Base-by-base conservation (phyloP, 2,329 filamentous ascomycete species). In the Xylaria sp. region DNA sequence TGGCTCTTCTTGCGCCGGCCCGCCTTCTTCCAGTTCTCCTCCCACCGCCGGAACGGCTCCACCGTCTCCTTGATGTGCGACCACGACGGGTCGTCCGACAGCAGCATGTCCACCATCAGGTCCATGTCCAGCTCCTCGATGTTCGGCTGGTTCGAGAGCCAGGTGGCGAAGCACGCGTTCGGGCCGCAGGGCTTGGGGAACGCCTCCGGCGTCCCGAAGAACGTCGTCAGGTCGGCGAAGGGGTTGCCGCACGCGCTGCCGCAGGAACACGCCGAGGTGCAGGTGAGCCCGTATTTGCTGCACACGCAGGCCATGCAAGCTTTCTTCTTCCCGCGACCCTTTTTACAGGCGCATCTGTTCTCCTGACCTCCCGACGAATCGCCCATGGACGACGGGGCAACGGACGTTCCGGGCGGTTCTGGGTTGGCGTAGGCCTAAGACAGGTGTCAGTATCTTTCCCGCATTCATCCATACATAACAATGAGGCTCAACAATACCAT, bases 61-160 rank as follows among this genome's bases (percentile, higher is more conserved):
- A 55, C 64, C 20, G 68, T 63, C 22, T 59, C 59, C 18, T 64
- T 60, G 39, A 69, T 68, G 24, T 52, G 57, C 11, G 63, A 60
- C 68, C 68, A 71, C 26, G 69, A 70, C 18, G 64, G 63, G 26
- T 71, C 69, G 39, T 71, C 69, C 34, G 69, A 66, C 18, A 70
- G 53, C 34, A 71, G 52, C 61, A 71, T 69, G 45, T 71, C 69
- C 19, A 71, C 66, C 67, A 71, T 70, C 18, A 71, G 52, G 16
- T 71, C 69, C 17, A 62, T 56, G 40, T 71, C 68, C 8, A 71
- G 58, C 43, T 71, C 69, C 42, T 70, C 69, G 29, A 70, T 63
- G 39, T 69, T 70, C 13, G 68, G 68, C 34, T 71, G 69, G 45
- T 70, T 69, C 19, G 63, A 66, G 18, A 71, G 55, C 69, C 69